Conservation (phyloP, 1,139 yeast genomes). For the Zygosaccharomyces sapae region DNA sequence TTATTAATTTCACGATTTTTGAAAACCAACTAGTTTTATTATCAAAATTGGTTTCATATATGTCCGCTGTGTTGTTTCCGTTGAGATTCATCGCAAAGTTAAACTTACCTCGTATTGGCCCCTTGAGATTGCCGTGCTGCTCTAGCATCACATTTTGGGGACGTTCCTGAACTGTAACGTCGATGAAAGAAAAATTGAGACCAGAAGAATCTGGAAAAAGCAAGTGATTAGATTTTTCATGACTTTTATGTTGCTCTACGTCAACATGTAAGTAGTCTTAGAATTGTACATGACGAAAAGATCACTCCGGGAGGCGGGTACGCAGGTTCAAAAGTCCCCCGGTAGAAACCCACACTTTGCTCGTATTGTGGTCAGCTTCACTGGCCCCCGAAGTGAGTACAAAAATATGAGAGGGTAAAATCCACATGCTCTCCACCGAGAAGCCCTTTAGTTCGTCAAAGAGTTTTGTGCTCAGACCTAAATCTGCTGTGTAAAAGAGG, state of each 20-base stretch:
- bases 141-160: too few species aligned
- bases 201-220: conserved; percentile 34
- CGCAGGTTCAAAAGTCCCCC: conserved; percentile 25
- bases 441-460: conserved; percentile 22
- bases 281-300: conserved; percentile 16
- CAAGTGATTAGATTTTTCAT: conserved; percentile 9
- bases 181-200: conserved; percentile 26
- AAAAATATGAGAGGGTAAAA: conserved; percentile 22
- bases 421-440: conserved; percentile 12
- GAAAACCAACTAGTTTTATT: neutral
- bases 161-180: too few species aligned
- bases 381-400: conserved; percentile 27
- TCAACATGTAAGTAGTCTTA: conserved; percentile 16
- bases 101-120: conserved; percentile 15
- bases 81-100: neutral
- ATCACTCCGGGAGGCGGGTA: too few species aligned
- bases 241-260: conserved; percentile 1
- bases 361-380: conserved; percentile 24
- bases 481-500: conserved; percentile 14
- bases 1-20: neutral
- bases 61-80: neutral
- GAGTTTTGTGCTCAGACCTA: conserved; percentile 16
- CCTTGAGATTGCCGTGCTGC: conserved; percentile 22
- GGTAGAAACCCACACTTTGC: conserved; percentile 28
- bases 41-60: neutral